Evolutionary conservation across 805 yeast genomes (phyloP), one percentile per base, ranked within the genome.

Genomic region (Vanderwaltozyma tropicalis): DNA sequence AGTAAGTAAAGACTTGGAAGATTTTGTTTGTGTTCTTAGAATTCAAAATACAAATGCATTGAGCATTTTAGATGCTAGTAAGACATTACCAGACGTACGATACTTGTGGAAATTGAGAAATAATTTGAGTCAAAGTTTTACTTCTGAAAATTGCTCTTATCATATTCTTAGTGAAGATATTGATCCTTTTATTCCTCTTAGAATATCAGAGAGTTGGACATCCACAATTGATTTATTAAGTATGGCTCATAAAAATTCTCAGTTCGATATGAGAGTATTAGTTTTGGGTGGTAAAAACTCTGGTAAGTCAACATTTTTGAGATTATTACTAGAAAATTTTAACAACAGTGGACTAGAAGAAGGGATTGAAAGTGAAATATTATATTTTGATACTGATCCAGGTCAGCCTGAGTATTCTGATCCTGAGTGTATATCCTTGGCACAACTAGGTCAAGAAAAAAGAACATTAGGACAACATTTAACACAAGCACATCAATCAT

Each of bases 371-470:
- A 15, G 28, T 14, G 45, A 47, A 2, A 31, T 45, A 1, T 66
- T 70, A 16, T 70, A 77, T 28, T 46, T 88, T 29, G 96, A 88
- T 48, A 53, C 85, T 1, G 97, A 88, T 53, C 95, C 96, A 0
- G 95, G 94, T 1, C 95, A 87, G 53, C 76, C 94, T 0, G 94
- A 83, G 49, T 76, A 69, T 44, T 76, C 87, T 0, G 64, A 65
- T 8, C 92, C 95, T 0, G 87, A 80, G 24, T 72, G 80, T 31
- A 59, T 87, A 2, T 75, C 94, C 0, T 56, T 82, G 11, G 65
- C 72, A 9, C 42, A 44, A 27, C 30, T 54, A 26, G 43, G 27
- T 41, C 61, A 29, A 51, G 21, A 25, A 3, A 21, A 39, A 8
- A 35, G 39, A 3, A 28, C 41, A 1, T 31, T 57, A 18, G 62